These are phyloP conservation scores for Coriolopsis trogii DNA, from an alignment of 1,284 basidiomycete genomes.

Conservation along the genomic window DNA sequence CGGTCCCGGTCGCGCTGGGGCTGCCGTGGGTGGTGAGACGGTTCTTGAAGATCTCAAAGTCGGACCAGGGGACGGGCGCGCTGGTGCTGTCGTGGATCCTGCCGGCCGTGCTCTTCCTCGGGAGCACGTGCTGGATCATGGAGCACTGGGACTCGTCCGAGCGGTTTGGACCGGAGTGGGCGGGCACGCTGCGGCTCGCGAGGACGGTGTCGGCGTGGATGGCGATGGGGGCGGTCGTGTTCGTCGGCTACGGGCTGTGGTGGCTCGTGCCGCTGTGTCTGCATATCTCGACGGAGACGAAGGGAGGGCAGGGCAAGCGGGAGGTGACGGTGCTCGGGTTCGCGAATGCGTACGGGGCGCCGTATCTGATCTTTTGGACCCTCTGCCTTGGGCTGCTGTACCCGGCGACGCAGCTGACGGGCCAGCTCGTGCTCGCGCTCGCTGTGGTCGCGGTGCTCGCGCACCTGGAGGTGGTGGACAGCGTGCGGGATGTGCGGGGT, in stretches of 20 bases:
- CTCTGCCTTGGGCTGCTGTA: conserved; percentile 69
- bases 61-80: conserved; percentile 73
- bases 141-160: conserved; percentile 75
- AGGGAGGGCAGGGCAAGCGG: conserved; percentile 32
- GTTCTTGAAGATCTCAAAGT: conserved; percentile 70
- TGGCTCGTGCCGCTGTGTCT: conserved; percentile 73
- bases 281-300: conserved; percentile 47
- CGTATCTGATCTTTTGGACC: conserved; percentile 83
- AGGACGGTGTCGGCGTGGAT: conserved; percentile 68
- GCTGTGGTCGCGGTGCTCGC: conserved; percentile 67
- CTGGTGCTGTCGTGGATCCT: conserved; percentile 65
- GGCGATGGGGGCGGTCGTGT: conserved; percentile 52
- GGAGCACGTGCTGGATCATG: conserved; percentile 73
- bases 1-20: conserved; percentile 55
- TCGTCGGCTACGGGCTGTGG: conserved; percentile 70
- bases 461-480: conserved; percentile 80
- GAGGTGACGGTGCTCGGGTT: conserved; percentile 82
- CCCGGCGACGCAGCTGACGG: conserved; percentile 76
- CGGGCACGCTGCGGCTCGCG: conserved; percentile 45
- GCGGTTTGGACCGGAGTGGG: conserved; percentile 44
- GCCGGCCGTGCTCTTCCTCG: conserved; percentile 58
- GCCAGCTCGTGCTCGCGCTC: conserved; percentile 76
- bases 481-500: conserved; percentile 69
- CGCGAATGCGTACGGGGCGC: conserved; percentile 88
- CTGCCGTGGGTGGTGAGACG: conserved; percentile 63